Evolutionary conservation across 1,284 basidiomycete species (phyloP), one percentile per base, ranked within the genome.

Genomic region (Coriolopsis trogii): DNA sequence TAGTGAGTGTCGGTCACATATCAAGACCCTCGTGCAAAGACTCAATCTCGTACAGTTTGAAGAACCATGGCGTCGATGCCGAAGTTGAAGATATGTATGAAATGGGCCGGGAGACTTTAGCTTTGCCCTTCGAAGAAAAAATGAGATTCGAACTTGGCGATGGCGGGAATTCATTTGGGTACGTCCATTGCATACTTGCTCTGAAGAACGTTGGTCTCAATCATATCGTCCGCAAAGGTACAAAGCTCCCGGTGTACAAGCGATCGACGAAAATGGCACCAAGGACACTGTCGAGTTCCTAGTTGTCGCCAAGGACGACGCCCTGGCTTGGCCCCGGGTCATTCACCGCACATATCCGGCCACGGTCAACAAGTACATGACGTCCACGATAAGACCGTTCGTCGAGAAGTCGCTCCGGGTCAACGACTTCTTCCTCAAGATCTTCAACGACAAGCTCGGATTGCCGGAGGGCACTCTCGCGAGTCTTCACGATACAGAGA

Each of bases 111-210:
- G 66, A 67, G 49, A 71, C 68, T 0, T 69, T 74, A 59, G 39
- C 44, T 0, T 62, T 73, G 0, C 69, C 70, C 0, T 40, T 68
- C 7, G 68, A 67, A 23, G 71, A 73, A 49, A 70, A 73, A 46
- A 60, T 71, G 61, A 60, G 65, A 44, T 73, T 61, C 52, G 70
- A 72, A 48, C 71, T 71, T 42, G 72, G 70, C 26, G 67, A 73
- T 52, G 49, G 55, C 2, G 72, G 72, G 10, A 56, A 61, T 46
- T 67, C 66, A 4, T 68, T 68, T 21, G 72, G 72, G 59, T 72
- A 51, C 31, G 31, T 33, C 31, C 28, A 7, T 30, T 30, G 28
- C 8, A 8, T 13, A 30, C 15, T 33, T 16, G 7, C 31, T 6
- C 15, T 30, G 8, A 30, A 30, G 8, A 7, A 8, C 13, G 2